Evolutionary conservation across 306 rosid species (phyloP), one percentile per base, ranked within the genome.

Genomic region (Prunus mume): DNA sequence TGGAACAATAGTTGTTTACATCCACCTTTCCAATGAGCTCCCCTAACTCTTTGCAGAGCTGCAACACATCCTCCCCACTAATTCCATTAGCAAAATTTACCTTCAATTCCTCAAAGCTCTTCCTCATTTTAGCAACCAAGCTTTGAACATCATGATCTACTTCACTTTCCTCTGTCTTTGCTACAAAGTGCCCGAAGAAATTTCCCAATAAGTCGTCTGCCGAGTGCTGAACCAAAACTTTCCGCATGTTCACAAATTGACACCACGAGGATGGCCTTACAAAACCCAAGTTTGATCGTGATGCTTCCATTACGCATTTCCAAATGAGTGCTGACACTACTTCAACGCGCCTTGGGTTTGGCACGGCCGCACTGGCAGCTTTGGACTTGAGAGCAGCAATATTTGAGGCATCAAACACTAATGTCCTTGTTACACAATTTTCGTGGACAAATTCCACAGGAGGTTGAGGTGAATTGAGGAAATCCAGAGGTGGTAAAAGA

Each of bases 161-260:
- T 34, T 60, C 17, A 15, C 49, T 46, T n/a, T 76, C 82, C 76
- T 79, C 55, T 14, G 43, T 18, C 20, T 49, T 50, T 0, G 85
- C 73, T 2, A 72, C 28, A 45, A 71, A 79, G 12, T 74, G 6
- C 58, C 88, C 76, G 4, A 82, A 28, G 50, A 87, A 75, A 71
- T 88, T 87, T 2, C 91, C 93, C 58, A 79, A 58, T 1, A 84
- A 58, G 61, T 77, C 27, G 3, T 83, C 68, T 6, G 81, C 68
- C 71, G 41, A 18, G 1, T 76, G 76, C 8, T 78, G 84, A 12
- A 71, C 65, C 6, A 80, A 54, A 79, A 82, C 78, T 1, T 47
- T 76, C 7, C 82, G 62, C 7, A 78, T 17, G 69, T 88, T 83
- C 68, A 83, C 79, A 14, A 57, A 28, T 27, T 86, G 91, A 22